Evolutionary conservation across 106 monocot genomes (phyloP).

Genomic region (Dendrobium huoshanense): DNA sequence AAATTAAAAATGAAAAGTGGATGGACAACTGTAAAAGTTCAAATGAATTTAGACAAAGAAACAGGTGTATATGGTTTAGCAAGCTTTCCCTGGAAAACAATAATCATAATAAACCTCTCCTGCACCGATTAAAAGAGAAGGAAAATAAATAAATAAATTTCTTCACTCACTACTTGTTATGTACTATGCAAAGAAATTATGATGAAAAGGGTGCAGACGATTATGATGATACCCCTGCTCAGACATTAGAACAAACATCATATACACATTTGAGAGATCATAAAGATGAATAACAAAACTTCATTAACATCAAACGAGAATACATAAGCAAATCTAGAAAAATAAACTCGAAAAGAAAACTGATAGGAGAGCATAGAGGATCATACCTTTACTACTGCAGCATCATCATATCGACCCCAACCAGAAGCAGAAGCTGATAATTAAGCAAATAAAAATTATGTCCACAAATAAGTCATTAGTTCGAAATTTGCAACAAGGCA

Average conservation of each 20-base stretch:
- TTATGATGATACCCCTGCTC: neutral
- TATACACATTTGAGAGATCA: neutral
- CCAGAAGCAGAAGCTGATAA: conserved; percentile 85
- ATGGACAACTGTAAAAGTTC: no score
- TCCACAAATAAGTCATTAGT: neutral
- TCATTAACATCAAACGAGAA: neutral
- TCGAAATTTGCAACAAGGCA: neutral
- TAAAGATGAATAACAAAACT: neutral
- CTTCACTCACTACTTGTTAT: neutral
- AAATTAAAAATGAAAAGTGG: no score
- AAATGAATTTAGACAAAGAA: no score
- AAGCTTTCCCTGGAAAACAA: no score
- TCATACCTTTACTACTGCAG: conserved; percentile 96
- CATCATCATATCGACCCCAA: conserved; percentile 94
- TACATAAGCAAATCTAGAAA: neutral
- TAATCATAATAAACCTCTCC: no score
- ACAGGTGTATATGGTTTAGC: no score
- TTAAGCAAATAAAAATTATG: conserved; percentile 4
- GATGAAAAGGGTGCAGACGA: neutral
- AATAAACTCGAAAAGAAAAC: neutral
- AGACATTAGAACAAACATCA: neutral
- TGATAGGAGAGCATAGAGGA: neutral
- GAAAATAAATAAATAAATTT: no score
- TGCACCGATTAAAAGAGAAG: no score
- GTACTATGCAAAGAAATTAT: neutral